Base-by-base conservation (phyloP, 257 asterid species). In the Solanum piurae region DNA sequence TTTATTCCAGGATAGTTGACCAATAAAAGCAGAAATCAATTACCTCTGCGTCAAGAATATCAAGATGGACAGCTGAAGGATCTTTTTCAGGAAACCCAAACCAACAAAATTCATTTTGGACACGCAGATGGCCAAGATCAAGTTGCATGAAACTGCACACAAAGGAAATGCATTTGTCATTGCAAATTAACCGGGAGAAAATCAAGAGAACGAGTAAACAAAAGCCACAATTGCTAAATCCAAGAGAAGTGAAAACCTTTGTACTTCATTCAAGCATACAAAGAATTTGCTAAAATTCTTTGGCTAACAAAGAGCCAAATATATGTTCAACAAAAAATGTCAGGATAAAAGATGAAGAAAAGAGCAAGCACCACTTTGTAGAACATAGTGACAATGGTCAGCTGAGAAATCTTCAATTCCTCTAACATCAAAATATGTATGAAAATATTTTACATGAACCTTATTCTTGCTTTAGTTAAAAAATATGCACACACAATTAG, bases 41-140 rank as follows among this genome's bases (percentile, higher is more conserved):
- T 85, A 97, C 99, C 99, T 96, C 98, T 46, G 97, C 99, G 84
- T 96, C 94, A 85, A 97, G 99, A 91, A 96, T 93, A 91, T 97
- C 99, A 89, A 97, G 96, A 94, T 95, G 99, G 88, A 97, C 98
- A 75, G 99, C 93, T 18, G 98, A 93, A 89, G 99, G 95, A 91
- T 97, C 99, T 79, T 90, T 94, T 88, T 94, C 98, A 40, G 96
- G 94, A 90, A 88, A 91, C 31, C 99, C 99, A 91, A 95, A 95
- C 99, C 99, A 97, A 86, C 92, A 92, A 91, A 93, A 92, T 27
- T 94, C 90, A 91, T 97, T 97, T 90, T 85, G 92, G 58, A 97
- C 91, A 87, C 96, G 98, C 88, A 97, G 91, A 87, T 93, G 98
- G 74, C 99, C 99, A 87, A 97, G 99, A 93, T 97, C 99, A 89